Conservation (phyloP, 805 yeast genomes). For the Kazachstania martiniae region DNA sequence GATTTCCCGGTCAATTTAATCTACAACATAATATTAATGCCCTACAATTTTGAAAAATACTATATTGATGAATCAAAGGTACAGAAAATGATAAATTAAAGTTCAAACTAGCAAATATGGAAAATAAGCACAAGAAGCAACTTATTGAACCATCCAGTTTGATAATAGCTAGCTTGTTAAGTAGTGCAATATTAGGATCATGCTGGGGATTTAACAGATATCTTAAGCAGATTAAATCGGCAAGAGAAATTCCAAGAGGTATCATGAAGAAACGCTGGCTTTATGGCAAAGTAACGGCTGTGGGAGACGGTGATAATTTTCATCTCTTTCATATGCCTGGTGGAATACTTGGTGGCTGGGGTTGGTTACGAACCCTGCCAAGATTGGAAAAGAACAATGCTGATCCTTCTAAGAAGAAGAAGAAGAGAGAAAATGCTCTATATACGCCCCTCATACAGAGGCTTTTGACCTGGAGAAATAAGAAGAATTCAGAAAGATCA, state of each 20-base stretch:
- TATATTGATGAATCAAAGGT: too few species aligned
- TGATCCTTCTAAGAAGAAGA: not conserved
- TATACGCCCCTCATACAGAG: not conserved
- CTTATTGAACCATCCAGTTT: not conserved
- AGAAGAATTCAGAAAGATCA: slow-evolving; percentile 5
- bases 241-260: slow-evolving; percentile 38
- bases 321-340: slow-evolving; percentile 92
- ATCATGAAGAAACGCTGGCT: slow-evolving; percentile 36
- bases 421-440: too few species aligned
- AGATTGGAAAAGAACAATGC: slow-evolving; percentile 21
- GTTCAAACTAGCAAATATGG: too few species aligned
- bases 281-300: slow-evolving; percentile 73
- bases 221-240: slow-evolving; percentile 41
- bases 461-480: not conserved
- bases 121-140: too few species aligned
- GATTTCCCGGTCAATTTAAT: too few species aligned
- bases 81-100: too few species aligned
- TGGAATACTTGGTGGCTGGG: slow-evolving; percentile 83
- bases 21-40: too few species aligned
- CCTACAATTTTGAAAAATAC: too few species aligned
- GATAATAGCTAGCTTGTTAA: slow-evolving; percentile 8
- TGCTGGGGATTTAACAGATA: slow-evolving; percentile 35
- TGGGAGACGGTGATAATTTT: slow-evolving; percentile 94
- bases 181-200: slow-evolving; percentile 33
- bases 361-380: slow-evolving; percentile 72